Conservation (phyloP, 495 filamentous ascomycete genomes). For the Xylaria curta region DNA sequence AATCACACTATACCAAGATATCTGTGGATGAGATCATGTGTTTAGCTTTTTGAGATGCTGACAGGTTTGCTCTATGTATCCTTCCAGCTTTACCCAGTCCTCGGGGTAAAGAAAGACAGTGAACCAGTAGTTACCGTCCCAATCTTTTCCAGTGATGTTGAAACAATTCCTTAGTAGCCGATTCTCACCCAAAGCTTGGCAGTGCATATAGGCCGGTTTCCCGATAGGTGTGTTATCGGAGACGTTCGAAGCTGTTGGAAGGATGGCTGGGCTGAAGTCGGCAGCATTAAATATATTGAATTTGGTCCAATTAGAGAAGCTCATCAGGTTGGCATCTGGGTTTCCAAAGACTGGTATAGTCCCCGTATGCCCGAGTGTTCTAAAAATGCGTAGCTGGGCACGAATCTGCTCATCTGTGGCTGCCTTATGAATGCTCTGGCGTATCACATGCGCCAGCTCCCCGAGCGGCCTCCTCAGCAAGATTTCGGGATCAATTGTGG, state of each 20-base stretch:
- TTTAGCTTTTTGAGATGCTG: constrained; percentile 6
- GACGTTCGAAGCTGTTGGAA: background rate
- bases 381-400: background rate
- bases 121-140: constrained; percentile 24
- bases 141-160: constrained; percentile 22
- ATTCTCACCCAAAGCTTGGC: background rate
- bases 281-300: background rate
- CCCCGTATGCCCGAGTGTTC: background rate
- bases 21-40: background rate
- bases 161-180: constrained; percentile 16
- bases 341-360: background rate
- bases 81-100: constrained; percentile 22
- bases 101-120: constrained; percentile 24
- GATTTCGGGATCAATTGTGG: background rate
- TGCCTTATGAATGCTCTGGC: background rate
- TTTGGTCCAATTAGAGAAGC: background rate
- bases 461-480: background rate
- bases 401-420: background rate
- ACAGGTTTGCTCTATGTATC: constrained; percentile 17
- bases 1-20: background rate
- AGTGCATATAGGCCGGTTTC: background rate
- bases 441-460: background rate
- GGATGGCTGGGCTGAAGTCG: background rate
- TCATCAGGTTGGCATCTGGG: background rate
- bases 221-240: background rate